Evolutionary conservation across 768 basidiomycete species (phyloP).

Genomic region (Russula emetica): DNA sequence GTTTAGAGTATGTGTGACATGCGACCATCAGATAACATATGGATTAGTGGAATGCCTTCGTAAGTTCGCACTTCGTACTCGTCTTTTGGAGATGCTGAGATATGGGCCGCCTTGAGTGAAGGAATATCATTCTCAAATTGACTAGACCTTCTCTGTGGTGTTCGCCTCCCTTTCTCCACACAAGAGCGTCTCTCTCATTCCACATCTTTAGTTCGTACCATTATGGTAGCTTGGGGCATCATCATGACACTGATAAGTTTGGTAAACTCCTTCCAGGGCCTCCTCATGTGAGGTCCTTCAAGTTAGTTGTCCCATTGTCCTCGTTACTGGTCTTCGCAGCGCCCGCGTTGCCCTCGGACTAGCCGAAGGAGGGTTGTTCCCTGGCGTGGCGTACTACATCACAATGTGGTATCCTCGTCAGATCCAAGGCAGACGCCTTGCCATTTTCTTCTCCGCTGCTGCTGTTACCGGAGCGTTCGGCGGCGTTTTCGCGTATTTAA

Average conservation of each 20-base stretch:
- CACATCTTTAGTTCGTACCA: conserved; percentile 36
- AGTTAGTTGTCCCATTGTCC: background rate
- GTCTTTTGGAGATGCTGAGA: background rate
- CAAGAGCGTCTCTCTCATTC: background rate
- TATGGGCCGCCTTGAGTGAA: no score
- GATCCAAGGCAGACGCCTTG: conserved; percentile 55
- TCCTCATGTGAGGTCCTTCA: conserved; percentile 35
- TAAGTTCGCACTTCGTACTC: conserved; percentile 26
- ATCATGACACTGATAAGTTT: conserved; percentile 41
- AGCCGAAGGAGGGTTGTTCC: conserved; percentile 43
- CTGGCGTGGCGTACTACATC: conserved; percentile 43
- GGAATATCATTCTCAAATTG: conserved; percentile 40
- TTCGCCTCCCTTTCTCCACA: conserved; percentile 26
- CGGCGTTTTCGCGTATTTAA: conserved; percentile 46
- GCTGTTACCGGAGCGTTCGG: conserved; percentile 50
- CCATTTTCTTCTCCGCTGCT: conserved; percentile 61
- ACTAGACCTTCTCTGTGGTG: conserved; percentile 38
- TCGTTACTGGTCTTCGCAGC: conserved; percentile 28
- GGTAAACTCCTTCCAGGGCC: conserved; percentile 35
- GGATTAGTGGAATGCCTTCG: conserved; percentile 40
- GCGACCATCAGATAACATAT: conserved; percentile 35
- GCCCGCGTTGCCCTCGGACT: conserved; percentile 45
- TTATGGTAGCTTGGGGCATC: conserved; percentile 41
- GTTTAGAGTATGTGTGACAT: no score
- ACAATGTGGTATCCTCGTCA: conserved; percentile 58